Base-by-base conservation (phyloP, 2,329 filamentous ascomycete species). In the Ustulina deusta region DNA sequence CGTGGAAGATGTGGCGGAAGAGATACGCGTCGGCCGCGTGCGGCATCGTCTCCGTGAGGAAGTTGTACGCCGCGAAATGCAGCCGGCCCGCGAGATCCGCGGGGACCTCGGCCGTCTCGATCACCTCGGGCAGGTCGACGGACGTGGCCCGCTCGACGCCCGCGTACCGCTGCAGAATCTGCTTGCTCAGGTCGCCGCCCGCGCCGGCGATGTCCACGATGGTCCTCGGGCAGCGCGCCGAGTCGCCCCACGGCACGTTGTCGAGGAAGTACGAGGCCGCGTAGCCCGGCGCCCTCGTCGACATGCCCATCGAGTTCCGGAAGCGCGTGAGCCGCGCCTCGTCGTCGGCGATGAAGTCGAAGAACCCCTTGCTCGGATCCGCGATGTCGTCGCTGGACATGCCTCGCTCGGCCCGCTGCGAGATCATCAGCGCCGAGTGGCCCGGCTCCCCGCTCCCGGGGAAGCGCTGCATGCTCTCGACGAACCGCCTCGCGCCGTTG, bases 1-100 rank as follows among this genome's bases (percentile, higher is more conserved):
- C 75, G 56, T 79, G 78, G 68, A 79, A 74, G 44, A 79, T 78
- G 60, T 75, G 76, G 6, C 77, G 76, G 64, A 80, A 73, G 17
- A 78, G 42, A 32, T 74, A 77, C 15, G 69, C 73, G 20, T 76
- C 72, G 0, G 70, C 73, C 9, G 66, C 42, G 22, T 61, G 65
- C 5, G 71, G 44, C 63, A 75, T 65, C 17, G 56, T 56, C 61
- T 75, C 55, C 0, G 68, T 66, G 10, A 75, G 48, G 69, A 76
- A 76, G 65, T 76, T 71, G 40, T 76, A 75, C 20, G 55, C 40
- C 38, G 38, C 65, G 20, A 72, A 76, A 32, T 67, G 64, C 5
- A 76, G 51, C 36, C 74, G 65, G 46, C 63, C 70, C 34, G 59
- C 51, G 10, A 74, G 65, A 10, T 75, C 72, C 32, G 65, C 66